Evolutionary conservation across 148 eudicot species (phyloP), one percentile per base, ranked within the genome.

Genomic region (Limonium bicolor): DNA sequence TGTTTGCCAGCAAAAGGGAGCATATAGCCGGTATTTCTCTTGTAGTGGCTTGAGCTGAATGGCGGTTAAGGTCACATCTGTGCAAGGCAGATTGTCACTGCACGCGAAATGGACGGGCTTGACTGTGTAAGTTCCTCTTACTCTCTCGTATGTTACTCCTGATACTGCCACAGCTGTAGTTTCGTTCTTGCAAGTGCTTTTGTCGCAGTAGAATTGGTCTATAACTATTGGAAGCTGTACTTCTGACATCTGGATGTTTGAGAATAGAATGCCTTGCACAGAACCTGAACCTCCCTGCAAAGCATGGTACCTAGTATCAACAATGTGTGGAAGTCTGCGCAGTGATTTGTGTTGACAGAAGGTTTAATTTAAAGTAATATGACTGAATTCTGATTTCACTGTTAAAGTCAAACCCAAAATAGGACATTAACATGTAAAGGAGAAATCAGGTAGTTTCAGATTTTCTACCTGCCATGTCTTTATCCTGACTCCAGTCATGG

Each of bases 401-500:
- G 18, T 7, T 3, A 6, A 38, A 4, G 7, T 29, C 33, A n/a
- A 29, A n/a, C 12, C 12, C 33, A 29, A 29, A 7, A 8, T n/a
- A 29, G 7, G 33, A 29, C 10, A 29, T 29, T 8, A 6, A 12
- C 32, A 12, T 29, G 32, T 29, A 0, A 29, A 29, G 33, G 12
- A 7, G 10, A n/a, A 29, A n/a, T 7, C 10, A n/a, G 12, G 12
- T 29, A 1, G 12, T 29, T 8, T 29, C 12, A 29, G 7, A n/a
- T 50, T 41, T 13, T 51, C 29, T 80, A 88, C 97, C 97, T 90
- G 97, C 97, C 97, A 90, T 46, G 97, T 80, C 67, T 90, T 90
- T 36, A 90, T 84, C 53, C 97, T 65, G 54, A 84, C 93, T 27
- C 97, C 97, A 36, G 72, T 77, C 93, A 80, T 84, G 4, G 97